These are phyloP conservation scores for Cydonia oblonga DNA, from an alignment of 331 rosid genomes.

Conservation along the genomic window DNA sequence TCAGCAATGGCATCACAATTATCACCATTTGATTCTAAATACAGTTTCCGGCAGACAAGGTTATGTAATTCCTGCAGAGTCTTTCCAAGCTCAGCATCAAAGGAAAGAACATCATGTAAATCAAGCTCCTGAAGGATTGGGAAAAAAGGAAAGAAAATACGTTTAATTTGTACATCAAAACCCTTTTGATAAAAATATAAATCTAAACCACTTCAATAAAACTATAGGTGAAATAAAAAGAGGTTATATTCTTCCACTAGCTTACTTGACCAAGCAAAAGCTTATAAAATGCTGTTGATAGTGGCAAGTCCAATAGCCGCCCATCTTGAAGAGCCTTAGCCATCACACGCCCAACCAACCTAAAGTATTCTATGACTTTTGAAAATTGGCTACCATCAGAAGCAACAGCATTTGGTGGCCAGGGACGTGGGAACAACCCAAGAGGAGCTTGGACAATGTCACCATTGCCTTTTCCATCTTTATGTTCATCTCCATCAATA, in stretches of 20 bases:
- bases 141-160: neutral
- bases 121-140: conserved; percentile 74
- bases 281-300: conserved; percentile 80
- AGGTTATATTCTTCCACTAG: neutral
- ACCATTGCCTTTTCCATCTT: conserved; percentile 28
- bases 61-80: conserved; percentile 74
- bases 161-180: neutral
- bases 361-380: conserved; percentile 76
- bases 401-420: conserved; percentile 63
- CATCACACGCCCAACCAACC: conserved; percentile 79
- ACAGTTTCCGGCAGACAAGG: conserved; percentile 59
- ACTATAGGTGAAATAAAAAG: neutral
- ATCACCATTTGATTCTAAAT: conserved; percentile 43
- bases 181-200: neutral
- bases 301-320: conserved; percentile 79
- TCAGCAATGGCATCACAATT: conserved; percentile 22
- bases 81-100: conserved; percentile 89
- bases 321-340: conserved; percentile 99
- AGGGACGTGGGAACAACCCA: conserved; percentile 91
- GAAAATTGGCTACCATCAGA: conserved; percentile 64
- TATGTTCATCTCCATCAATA: conserved; percentile 50
- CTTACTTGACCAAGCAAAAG: conserved; percentile 89
- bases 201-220: neutral
- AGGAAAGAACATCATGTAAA: conserved; percentile 73
- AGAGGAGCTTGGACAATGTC: conserved; percentile 73